Conservation (phyloP, 106 monocot species). For the Allium cepa region DNA sequence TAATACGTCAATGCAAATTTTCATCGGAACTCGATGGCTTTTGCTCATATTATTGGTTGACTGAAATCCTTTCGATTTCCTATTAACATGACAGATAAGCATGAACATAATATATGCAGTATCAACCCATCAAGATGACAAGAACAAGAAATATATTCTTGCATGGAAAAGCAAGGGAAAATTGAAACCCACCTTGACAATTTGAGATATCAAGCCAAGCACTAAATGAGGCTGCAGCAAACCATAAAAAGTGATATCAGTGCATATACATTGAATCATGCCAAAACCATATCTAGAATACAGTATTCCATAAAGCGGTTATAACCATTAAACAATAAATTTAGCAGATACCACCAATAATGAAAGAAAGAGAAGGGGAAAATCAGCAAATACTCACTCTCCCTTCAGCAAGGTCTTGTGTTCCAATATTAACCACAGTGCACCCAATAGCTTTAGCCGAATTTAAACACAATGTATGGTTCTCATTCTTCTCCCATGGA, state of each 20-base stretch:
- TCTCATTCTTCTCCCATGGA: conserved; percentile 61
- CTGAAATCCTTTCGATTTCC: not conserved
- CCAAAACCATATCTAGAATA: no score
- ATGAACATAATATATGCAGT: no score
- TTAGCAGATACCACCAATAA: not conserved
- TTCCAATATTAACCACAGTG: conserved; percentile 67
- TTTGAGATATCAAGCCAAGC: conserved; percentile 45
- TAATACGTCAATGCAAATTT: no score
- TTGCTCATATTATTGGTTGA: not conserved
- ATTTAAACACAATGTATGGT: conserved; percentile 55
- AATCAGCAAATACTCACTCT: conserved; percentile 31
- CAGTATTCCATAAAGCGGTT: not conserved
- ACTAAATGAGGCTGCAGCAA: conserved; percentile 36
- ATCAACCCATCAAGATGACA: no score
- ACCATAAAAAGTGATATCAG: not conserved
- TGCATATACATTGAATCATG: no score
- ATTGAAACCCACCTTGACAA: conserved; percentile 25
- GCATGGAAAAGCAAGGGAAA: not conserved
- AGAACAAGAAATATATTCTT: not conserved
- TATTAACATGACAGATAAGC: no score
- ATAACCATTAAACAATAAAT: not conserved
- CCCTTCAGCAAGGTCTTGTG: conserved; percentile 57
- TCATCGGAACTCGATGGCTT: no score
- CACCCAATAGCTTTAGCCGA: conserved; percentile 70
- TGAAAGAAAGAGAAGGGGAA: not conserved